Evolutionary conservation across 1,284 basidiomycete species (phyloP).

Genomic region (Cryptococcus sp.): DNA sequence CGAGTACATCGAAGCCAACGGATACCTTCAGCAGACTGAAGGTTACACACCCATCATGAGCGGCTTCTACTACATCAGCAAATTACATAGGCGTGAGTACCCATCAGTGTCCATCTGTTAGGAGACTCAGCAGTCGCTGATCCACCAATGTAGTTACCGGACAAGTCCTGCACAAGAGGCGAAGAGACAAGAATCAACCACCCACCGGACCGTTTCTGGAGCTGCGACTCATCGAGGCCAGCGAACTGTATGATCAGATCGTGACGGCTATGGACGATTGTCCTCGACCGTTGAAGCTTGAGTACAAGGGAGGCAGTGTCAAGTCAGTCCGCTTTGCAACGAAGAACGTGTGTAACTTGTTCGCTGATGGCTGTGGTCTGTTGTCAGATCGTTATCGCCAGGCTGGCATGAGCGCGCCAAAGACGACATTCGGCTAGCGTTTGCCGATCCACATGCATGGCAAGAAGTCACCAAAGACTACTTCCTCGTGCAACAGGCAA

Average conservation of each 20-base stretch:
- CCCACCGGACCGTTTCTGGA: constrained; percentile 43
- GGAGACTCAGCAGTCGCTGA: constrained; percentile 20
- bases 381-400: constrained; percentile 23
- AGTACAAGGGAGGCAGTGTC: constrained; percentile 18
- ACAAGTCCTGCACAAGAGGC: constrained; percentile 39
- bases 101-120: constrained; percentile 31
- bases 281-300: constrained; percentile 40
- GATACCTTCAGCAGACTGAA: constrained; percentile 41
- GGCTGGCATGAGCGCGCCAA: constrained; percentile 35
- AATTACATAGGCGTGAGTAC: constrained; percentile 35
- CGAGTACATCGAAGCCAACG: constrained; percentile 46
- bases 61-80: constrained; percentile 46
- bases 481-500: constrained; percentile 48
- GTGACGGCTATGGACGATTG: constrained; percentile 47
- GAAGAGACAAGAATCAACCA: constrained; percentile 35
- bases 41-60: constrained; percentile 41
- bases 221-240: constrained; percentile 44
- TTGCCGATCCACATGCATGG: constrained; percentile 29
- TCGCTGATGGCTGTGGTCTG: constrained; percentile 13
- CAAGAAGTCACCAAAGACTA: constrained; percentile 33
- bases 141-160: constrained; percentile 35
- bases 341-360: constrained; percentile 16
- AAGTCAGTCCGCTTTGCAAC: constrained; percentile 11
- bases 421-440: constrained; percentile 32
- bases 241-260: constrained; percentile 43